Percentiles rank a stretch among this genome's conserved stretches.
Conservation (phyloP, 768 basidiomycete species). For the Roridomyces roridus region DNA sequence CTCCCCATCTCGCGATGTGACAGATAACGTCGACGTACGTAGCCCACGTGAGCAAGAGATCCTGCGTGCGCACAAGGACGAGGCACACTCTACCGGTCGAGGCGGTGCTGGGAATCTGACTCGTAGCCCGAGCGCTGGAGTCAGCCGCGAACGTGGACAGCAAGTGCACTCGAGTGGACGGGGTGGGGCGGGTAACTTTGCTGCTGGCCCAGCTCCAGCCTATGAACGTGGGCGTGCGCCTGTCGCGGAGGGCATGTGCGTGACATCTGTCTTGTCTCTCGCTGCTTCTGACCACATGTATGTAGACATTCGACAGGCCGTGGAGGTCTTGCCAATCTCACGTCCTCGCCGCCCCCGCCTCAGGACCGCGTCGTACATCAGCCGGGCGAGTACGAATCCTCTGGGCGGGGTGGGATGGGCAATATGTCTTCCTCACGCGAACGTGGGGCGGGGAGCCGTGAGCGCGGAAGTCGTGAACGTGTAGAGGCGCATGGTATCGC, state of each 20-base stretch:
- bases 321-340: slow-evolving; percentile 71
- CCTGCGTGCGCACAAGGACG: slow-evolving; percentile 39
- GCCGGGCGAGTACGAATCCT: slow-evolving; percentile 40
- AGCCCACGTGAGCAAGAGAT: slow-evolving; percentile 40
- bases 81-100: slow-evolving; percentile 62
- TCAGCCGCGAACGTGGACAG: not conserved
- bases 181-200: slow-evolving; percentile 69
- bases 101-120: slow-evolving; percentile 72
- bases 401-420: slow-evolving; percentile 67
- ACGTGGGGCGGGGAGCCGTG: not conserved
- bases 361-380: slow-evolving; percentile 27
- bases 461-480: slow-evolving; percentile 1
- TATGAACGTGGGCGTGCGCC: slow-evolving; percentile 32
- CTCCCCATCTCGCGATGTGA: slow-evolving; percentile 68
- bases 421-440: slow-evolving; percentile 56
- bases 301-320: slow-evolving; percentile 70
- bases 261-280: slow-evolving; percentile 13
- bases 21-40: slow-evolving; percentile 32
- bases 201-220: slow-evolving; percentile 31
- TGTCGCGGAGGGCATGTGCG: slow-evolving; percentile 48
- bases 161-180: slow-evolving; percentile 60
- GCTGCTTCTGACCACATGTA: not conserved
- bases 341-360: slow-evolving; percentile 47
- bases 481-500: slow-evolving; percentile 10
- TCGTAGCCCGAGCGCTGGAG: slow-evolving; percentile 48